These are phyloP conservation scores for Trametes pubescens DNA, from an alignment of 1,284 basidiomycete species.

Conservation along the genomic window DNA sequence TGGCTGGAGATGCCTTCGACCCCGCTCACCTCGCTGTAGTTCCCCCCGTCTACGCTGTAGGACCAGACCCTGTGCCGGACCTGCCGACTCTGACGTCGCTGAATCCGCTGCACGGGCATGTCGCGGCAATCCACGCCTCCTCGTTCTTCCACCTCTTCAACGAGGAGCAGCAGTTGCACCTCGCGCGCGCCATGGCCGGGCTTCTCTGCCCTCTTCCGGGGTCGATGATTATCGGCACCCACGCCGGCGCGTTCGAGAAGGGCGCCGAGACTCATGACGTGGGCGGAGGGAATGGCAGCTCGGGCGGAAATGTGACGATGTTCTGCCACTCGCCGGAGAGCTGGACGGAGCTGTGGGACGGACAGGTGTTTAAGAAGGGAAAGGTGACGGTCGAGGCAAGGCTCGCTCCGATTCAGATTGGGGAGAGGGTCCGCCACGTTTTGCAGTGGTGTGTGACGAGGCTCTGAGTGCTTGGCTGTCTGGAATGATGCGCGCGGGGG, in stretches of 20 bases:
- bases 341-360: constrained; percentile 55
- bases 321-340: constrained; percentile 49
- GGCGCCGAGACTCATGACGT: constrained; percentile 31
- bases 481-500: neutral
- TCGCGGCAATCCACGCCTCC: constrained; percentile 57
- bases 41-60: constrained; percentile 37
- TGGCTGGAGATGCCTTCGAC: constrained; percentile 57
- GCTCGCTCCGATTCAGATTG: constrained; percentile 3
- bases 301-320: constrained; percentile 12
- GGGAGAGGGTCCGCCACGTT: constrained; percentile 14
- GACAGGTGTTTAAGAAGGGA: constrained; percentile 48
- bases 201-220: constrained; percentile 50
- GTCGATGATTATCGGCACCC: constrained; percentile 48
- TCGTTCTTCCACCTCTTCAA: constrained; percentile 62
- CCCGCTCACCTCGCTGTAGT: constrained; percentile 43
- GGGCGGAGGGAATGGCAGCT: neutral
- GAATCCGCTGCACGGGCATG: constrained; percentile 53
- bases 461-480: neutral
- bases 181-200: constrained; percentile 49
- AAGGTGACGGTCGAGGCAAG: constrained; percentile 46
- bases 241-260: constrained; percentile 37
- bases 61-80: constrained; percentile 22
- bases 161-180: constrained; percentile 49
- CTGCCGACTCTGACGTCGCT: constrained; percentile 48
- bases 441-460: constrained; percentile 39